Conservation (phyloP, 2,329 filamentous ascomycete species). For the Penicillium rolfsii region DNA sequence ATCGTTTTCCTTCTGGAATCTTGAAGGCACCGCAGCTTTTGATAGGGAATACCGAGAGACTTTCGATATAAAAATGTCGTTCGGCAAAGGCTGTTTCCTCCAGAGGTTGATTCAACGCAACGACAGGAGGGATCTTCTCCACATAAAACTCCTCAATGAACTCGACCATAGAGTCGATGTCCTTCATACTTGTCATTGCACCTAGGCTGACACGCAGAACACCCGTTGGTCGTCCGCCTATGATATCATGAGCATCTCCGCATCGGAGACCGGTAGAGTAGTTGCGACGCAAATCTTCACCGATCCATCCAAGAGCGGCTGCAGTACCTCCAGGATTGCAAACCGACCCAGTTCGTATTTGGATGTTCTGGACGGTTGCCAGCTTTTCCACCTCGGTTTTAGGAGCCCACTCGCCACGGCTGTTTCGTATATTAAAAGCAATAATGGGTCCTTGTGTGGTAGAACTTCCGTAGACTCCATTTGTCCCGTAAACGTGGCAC, state of each 20-base stretch:
- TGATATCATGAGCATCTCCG: slow-evolving; percentile 78
- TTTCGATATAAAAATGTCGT: slow-evolving; percentile 59
- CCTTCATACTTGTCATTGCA: slow-evolving; percentile 79
- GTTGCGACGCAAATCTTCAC: slow-evolving; percentile 82
- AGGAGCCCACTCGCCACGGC: slow-evolving; percentile 72
- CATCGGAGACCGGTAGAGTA: slow-evolving; percentile 85
- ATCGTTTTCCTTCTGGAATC: slow-evolving; percentile 65
- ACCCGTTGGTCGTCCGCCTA: slow-evolving; percentile 83
- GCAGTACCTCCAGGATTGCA: slow-evolving; percentile 92
- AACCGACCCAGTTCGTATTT: slow-evolving; percentile 83
- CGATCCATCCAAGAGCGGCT: slow-evolving; percentile 68
- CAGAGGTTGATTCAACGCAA: slow-evolving; percentile 22
- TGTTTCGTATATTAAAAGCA: slow-evolving; percentile 78
- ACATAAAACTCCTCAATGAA: slow-evolving; percentile 74
- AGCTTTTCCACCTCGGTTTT: slow-evolving; percentile 87
- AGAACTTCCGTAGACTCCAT: slow-evolving; percentile 46
- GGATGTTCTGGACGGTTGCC: slow-evolving; percentile 74
- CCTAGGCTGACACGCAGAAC: slow-evolving; percentile 84
- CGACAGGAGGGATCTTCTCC: slow-evolving; percentile 34
- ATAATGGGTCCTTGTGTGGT: slow-evolving; percentile 71
- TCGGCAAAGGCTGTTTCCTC: slow-evolving; percentile 18
- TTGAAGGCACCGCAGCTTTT: slow-evolving; percentile 87
- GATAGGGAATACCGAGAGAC: slow-evolving; percentile 80
- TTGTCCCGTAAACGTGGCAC: slow-evolving; percentile 66
- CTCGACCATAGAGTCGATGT: slow-evolving; percentile 71